Percentiles rank a stretch among this genome's conserved stretches.
Evolutionary conservation across 2,329 filamentous ascomycete genomes (phyloP).

Genomic region (Microdochium trichocladiopsis): DNA sequence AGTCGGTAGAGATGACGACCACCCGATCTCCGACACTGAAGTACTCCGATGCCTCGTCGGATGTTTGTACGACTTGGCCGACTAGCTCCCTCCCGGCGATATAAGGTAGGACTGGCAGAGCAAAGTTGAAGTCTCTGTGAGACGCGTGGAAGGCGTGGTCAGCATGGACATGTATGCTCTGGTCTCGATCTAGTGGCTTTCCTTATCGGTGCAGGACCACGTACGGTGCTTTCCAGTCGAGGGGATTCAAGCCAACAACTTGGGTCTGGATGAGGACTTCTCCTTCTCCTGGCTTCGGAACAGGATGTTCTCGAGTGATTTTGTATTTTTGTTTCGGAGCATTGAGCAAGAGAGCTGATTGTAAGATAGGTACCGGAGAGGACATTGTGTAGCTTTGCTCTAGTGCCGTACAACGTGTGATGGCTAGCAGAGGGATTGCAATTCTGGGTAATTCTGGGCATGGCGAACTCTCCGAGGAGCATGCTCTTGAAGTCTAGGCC

Average conservation of each 20-base stretch:
- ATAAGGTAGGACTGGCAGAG: constrained; percentile 60
- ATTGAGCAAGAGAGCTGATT: constrained; percentile 42
- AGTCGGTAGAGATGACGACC: constrained; percentile 67
- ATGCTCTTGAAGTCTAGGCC: too few species aligned
- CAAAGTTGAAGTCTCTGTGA: constrained; percentile 61
- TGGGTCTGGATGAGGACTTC: constrained; percentile 39
- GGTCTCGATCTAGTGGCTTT: neutral
- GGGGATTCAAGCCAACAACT: constrained; percentile 66
- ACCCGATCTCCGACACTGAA: constrained; percentile 49
- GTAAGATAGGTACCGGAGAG: constrained; percentile 9
- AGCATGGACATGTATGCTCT: too few species aligned
- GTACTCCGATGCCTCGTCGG: constrained; percentile 29
- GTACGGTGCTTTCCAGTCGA: constrained; percentile 70
- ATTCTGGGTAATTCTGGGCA: too few species aligned
- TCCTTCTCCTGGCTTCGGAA: constrained; percentile 51
- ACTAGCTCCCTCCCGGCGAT: constrained; percentile 65
- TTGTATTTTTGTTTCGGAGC: constrained; percentile 41
- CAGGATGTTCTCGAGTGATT: constrained; percentile 31
- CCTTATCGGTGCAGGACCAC: constrained; percentile 15
- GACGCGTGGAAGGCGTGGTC: neutral
- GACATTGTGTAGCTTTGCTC: neutral
- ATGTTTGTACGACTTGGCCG: constrained; percentile 50
- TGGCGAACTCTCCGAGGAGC: too few species aligned
- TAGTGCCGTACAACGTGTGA: neutral
- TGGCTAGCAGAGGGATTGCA: too few species aligned